Conservation (phyloP, 2,329 filamentous ascomycete species). For the Penicillium sclerotiorum region DNA sequence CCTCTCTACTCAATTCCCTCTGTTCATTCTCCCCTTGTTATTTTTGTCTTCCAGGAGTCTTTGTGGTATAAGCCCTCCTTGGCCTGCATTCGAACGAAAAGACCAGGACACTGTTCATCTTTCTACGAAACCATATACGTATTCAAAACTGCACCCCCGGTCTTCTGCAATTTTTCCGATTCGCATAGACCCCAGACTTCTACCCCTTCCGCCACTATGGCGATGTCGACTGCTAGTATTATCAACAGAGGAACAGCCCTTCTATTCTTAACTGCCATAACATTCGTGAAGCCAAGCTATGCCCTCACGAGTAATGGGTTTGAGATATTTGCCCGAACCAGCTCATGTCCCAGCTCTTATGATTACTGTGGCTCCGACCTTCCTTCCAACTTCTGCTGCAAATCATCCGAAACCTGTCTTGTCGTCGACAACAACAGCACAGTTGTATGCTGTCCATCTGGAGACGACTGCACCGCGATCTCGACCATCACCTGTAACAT, state of each 20-base stretch:
- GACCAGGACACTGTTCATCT: background rate
- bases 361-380: conserved; percentile 42
- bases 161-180: background rate
- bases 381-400: conserved; percentile 49
- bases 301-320: conserved; percentile 13
- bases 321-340: conserved; percentile 26
- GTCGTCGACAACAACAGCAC: conserved; percentile 45
- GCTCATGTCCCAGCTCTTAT: conserved; percentile 37
- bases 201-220: conserved; percentile 12
- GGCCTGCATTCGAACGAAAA: conserved; percentile 5
- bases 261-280: conserved; percentile 28
- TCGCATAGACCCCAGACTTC: background rate
- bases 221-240: conserved; percentile 8
- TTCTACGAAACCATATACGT: no score
- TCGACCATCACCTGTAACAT: conserved; percentile 48
- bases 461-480: conserved; percentile 45
- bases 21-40: conserved; percentile 3
- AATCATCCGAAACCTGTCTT: conserved; percentile 43
- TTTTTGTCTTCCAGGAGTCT: conserved; percentile 4
- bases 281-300: conserved; percentile 23
- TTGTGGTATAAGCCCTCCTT: conserved; percentile 2
- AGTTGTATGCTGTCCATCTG: conserved; percentile 51
- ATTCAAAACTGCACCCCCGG: no score
- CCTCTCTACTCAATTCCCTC: conserved; percentile 15
- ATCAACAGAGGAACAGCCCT: conserved; percentile 8